Base-by-base conservation (phyloP, 2,329 filamentous ascomycete genomes). In the Penicillium sp. region DNA sequence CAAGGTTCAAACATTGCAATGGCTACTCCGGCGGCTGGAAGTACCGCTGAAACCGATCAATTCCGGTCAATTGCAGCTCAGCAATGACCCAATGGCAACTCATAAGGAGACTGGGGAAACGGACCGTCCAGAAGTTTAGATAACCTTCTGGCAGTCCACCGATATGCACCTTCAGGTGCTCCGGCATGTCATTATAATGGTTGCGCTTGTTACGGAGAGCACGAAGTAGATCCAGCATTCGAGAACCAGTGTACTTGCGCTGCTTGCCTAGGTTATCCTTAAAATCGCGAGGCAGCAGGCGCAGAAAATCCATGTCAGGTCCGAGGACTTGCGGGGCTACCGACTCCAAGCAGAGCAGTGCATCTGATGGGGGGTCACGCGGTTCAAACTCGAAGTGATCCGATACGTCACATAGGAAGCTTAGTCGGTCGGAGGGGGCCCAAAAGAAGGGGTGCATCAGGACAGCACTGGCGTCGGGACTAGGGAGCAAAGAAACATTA, bases 391-490 rank as follows among this genome's bases (percentile, higher is more conserved):
- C 95, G 70, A 96, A 98, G 71, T 96, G 91, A 72, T 99, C 95
- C 0, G 92, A 97, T 9, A 96, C 92, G 63, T 97, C 93, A 69
- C 93, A 96, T n/a, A 99, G 82, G 75, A 99, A 99, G 10, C 86
- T 86, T 7, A 99, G 85, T 9, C 93, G 87, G 71, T 96, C 95
- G 72, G 96, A 93, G 0, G 91, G 78, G 1, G 89, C 80, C 95
- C 95, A 99, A 80, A 99, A 99, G 80, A 98, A 99, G 0, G 95
- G 95, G 68, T 99, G 95, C 1, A 90, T 87, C 81, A 97, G 86
- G 56, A 97, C 89, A 29, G 93, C 86, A 16, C 83, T 81, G 0
- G 93, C 90, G 26, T 86, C 86, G 0, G 96, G 93, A 16, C 77
- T 75, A 48, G 24, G 16, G 21, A 51, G 37, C n/a, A 49, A 46